These are phyloP conservation scores for Claviceps purpurea DNA, from an alignment of 2,329 filamentous ascomycete genomes.

Conservation along the genomic window DNA sequence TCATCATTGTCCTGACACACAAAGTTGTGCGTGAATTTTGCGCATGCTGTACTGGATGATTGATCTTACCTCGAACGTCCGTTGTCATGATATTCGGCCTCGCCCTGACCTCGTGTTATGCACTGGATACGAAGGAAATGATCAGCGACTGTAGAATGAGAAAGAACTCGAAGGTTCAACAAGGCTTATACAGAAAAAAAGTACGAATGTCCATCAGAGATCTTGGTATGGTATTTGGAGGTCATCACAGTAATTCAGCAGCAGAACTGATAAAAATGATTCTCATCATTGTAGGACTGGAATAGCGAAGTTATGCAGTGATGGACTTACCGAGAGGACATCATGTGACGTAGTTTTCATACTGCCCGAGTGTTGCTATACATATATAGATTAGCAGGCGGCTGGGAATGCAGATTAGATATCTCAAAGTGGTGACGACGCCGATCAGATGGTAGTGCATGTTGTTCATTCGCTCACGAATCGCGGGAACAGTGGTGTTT, in stretches of 20 bases:
- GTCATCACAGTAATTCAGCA: slow-evolving; percentile 57
- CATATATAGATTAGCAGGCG: neutral
- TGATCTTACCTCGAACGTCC: neutral
- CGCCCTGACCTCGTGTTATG: too few relatives aligned
- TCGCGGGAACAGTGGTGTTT: slow-evolving; percentile 48
- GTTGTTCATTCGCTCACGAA: slow-evolving; percentile 48
- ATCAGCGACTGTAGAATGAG: too few relatives aligned
- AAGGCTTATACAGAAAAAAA: too few relatives aligned
- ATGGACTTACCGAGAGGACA: too few relatives aligned
- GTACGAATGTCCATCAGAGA: slow-evolving; percentile 33
- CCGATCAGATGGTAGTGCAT: slow-evolving; percentile 64
- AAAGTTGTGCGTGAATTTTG: neutral
- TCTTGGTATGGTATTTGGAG: slow-evolving; percentile 51
- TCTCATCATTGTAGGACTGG: slow-evolving; percentile 43
- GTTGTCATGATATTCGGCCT: too few relatives aligned
- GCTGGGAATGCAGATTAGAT: too few relatives aligned
- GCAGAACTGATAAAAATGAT: slow-evolving; percentile 56
- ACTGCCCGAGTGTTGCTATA: neutral
- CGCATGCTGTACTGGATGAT: neutral
- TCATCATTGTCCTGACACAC: slow-evolving; percentile 20
- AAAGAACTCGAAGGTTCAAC: too few relatives aligned
- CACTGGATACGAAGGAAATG: neutral
- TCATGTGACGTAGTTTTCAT: too few relatives aligned
- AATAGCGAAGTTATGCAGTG: slow-evolving; percentile 1
- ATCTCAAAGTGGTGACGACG: neutral